A percentile compares a stretch with the other conserved stretches of the same genome.
Evolutionary conservation across 1,139 yeast genomes (phyloP).

Genomic region (Lodderomyces margitis): DNA sequence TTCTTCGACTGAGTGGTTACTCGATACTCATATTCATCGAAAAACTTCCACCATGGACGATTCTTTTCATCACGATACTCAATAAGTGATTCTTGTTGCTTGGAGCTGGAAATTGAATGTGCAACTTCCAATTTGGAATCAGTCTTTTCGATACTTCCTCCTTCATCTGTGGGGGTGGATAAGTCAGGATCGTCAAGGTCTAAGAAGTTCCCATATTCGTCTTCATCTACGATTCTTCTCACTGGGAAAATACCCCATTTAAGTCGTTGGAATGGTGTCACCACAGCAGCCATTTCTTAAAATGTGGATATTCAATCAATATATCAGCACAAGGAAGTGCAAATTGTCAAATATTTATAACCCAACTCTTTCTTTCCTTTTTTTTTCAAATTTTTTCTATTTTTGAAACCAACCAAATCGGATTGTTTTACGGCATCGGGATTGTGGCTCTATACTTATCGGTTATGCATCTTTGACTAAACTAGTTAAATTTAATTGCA

Average conservation of each 20-base stretch:
- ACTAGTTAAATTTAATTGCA: neutral
- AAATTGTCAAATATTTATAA: neutral
- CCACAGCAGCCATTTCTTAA: constrained; percentile 8
- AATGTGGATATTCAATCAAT: no score
- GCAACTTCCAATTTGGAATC: neutral
- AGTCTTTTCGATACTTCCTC: constrained; percentile 4
- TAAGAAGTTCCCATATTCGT: constrained; percentile 15
- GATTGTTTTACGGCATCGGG: neutral
- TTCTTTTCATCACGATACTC: constrained; percentile 64
- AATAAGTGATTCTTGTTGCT: constrained; percentile 4
- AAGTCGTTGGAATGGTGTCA: constrained; percentile 17
- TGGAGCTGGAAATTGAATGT: neutral
- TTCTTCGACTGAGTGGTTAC: constrained; percentile 32
- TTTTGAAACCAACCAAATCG: no score
- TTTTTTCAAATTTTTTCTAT: neutral
- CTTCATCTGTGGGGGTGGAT: neutral
- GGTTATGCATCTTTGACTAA: neutral
- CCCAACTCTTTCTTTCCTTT: neutral
- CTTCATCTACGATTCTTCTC: constrained; percentile 42
- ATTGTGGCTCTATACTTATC: neutral
- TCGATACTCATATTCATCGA: constrained; percentile 62
- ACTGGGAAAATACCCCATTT: constrained; percentile 52
- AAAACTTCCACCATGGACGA: constrained; percentile 63
- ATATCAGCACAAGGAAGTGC: neutral
- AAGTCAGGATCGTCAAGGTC: constrained; percentile 8